phyloP scores from a whole-genome alignment of 805 yeast species.

The Zygotorulaspora danielsina region DNA sequence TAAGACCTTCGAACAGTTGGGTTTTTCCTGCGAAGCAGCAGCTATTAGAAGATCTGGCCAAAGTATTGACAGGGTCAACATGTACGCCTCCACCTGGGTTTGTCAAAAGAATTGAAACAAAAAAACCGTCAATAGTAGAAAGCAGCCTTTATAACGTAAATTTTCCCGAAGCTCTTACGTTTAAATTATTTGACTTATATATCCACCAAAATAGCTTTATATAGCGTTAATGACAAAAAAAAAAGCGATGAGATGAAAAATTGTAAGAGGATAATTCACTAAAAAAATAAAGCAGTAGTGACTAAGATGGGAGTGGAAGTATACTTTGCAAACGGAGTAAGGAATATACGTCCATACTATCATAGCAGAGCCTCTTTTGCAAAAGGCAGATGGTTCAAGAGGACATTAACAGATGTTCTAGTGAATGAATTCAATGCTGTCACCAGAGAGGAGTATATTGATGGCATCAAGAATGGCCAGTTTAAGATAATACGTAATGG shows the following conservation, averaged over 20 bases:
- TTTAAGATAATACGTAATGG: conserved; percentile 23
- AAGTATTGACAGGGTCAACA: conserved; percentile 74
- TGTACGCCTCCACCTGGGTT: conserved; percentile 89
- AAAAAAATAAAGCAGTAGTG: too few relatives aligned
- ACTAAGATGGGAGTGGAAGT: conserved; percentile 22
- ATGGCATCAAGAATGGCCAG: conserved; percentile 20
- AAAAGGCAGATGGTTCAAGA: conserved; percentile 44
- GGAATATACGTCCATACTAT: conserved; percentile 42
- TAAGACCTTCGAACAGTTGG: conserved; percentile 57
- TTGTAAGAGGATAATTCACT: too few relatives aligned
- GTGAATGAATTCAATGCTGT: conserved; percentile 37
- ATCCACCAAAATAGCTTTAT: too few relatives aligned
- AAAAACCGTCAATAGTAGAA: too few relatives aligned
- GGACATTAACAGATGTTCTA: conserved; percentile 39
- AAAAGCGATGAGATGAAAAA: conserved; percentile 6
- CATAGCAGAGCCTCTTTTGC: conserved; percentile 37
- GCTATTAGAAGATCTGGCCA: conserved; percentile 60
- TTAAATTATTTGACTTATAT: too few relatives aligned
- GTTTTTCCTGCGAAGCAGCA: conserved; percentile 65
- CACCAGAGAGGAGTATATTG: conserved; percentile 19
- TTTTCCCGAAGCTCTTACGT: too few relatives aligned
- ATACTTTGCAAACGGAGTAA: conserved; percentile 34
- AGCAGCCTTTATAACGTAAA: background rate
- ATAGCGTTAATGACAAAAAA: conserved; percentile 2
- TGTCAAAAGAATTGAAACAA: conserved; percentile 47